Conservation (phyloP, 129 eudicot species). For the Lactuca sativa region DNA sequence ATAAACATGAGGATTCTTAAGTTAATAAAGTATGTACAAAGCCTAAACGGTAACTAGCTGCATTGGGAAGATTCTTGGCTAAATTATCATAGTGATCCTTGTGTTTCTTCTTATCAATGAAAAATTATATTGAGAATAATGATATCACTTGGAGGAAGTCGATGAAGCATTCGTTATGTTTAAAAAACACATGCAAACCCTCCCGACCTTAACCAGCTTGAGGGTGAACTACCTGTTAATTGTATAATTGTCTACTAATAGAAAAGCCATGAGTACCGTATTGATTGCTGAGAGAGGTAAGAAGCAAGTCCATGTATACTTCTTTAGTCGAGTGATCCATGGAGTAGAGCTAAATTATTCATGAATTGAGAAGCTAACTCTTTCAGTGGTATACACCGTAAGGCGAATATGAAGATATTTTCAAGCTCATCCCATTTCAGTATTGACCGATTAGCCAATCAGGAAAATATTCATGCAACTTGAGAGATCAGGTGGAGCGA, state of each 20-base stretch:
- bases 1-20: not conserved
- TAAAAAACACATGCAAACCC: not conserved
- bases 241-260: not conserved
- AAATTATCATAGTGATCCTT: not conserved
- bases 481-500: not conserved
- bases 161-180: too few species aligned
- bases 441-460: too few species aligned
- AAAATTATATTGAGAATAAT: too few species aligned
- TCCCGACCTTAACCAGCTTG: not conserved
- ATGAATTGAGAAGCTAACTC: not conserved
- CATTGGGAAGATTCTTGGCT: not conserved
- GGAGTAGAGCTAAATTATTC: not conserved
- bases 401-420: not conserved
- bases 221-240: not conserved
- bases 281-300: not conserved
- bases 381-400: not conserved
- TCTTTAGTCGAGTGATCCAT: too few species aligned
- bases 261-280: not conserved
- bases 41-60: not conserved
- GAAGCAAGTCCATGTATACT: not conserved
- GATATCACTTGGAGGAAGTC: too few species aligned
- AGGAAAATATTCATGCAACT: too few species aligned
- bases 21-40: not conserved
- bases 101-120: not conserved
- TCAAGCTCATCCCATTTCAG: too few species aligned